Percentiles rank a stretch among this genome's conserved stretches.
phyloP scores from a whole-genome alignment of 768 basidiomycete species.

The Lactarius pseudohatsudake region DNA sequence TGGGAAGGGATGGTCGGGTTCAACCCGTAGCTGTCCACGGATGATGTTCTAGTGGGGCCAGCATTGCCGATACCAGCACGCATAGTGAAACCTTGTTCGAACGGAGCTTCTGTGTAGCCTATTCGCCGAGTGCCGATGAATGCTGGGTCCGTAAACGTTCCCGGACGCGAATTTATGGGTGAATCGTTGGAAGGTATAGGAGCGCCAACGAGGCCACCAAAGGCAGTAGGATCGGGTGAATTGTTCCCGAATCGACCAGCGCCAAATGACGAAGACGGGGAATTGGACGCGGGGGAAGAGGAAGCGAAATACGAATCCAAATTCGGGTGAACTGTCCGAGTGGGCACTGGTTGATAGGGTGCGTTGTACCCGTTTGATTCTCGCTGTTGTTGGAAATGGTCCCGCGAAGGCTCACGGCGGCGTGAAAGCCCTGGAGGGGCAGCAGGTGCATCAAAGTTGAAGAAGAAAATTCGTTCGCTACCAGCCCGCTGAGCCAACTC shows the following conservation, averaged over 20 bases:
- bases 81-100: conserved; percentile 23
- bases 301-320: conserved; percentile 58
- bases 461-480: conserved; percentile 63
- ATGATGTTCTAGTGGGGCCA: conserved; percentile 18
- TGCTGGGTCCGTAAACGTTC: conserved; percentile 19
- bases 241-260: conserved; percentile 60
- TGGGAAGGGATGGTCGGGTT: conserved; percentile 24
- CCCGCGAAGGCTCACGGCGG: conserved; percentile 51
- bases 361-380: conserved; percentile 45
- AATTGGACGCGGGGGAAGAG: conserved; percentile 60
- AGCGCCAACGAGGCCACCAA: conserved; percentile 48
- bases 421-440: conserved; percentile 57
- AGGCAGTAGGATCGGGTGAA: conserved; percentile 66
- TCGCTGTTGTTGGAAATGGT: conserved; percentile 40
- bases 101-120: conserved; percentile 23
- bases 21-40: conserved; percentile 22
- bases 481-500: conserved; percentile 55
- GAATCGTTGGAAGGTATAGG: conserved; percentile 32
- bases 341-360: conserved; percentile 68
- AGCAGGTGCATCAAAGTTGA: conserved; percentile 42
- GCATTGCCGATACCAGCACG: conserved; percentile 19
- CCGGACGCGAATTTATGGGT: conserved; percentile 20
- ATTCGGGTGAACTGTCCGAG: conserved; percentile 59
- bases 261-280: conserved; percentile 71
- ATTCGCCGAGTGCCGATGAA: conserved; percentile 19